Evolutionary conservation across 192 early-diverging fungal genomes (phyloP).

Genomic region (Coemansia sp.): DNA sequence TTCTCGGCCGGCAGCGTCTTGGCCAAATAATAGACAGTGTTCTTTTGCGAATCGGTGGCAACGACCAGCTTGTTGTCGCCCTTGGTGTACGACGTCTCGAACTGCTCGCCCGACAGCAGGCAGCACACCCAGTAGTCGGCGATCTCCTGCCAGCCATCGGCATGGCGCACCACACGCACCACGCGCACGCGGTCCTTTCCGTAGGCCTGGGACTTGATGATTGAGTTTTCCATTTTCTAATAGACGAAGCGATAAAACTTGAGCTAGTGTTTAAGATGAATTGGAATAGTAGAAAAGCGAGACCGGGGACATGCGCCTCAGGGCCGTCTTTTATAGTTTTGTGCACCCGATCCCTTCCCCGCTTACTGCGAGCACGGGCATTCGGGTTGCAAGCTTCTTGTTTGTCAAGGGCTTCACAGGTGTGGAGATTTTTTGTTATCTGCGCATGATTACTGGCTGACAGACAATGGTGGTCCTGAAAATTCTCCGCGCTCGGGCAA

Average conservation of each 20-base stretch:
- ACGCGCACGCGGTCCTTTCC: constrained; percentile 76
- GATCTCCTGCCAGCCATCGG: constrained; percentile 61
- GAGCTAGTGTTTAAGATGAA: too few species aligned
- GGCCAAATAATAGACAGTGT: constrained; percentile 74
- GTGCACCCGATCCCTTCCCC: too few species aligned
- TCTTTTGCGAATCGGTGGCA: constrained; percentile 77
- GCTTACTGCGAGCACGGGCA: too few species aligned
- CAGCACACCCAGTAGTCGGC: constrained; percentile 68
- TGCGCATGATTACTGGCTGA: constrained; percentile 2
- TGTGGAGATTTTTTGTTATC: constrained; percentile 12
- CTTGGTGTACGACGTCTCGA: constrained; percentile 71
- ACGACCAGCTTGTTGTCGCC: constrained; percentile 75
- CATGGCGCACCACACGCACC: constrained; percentile 65
- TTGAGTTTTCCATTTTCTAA: constrained; percentile 29
- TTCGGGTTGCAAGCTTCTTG: background rate
- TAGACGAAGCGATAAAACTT: too few species aligned
- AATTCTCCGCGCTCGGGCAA: constrained; percentile 5
- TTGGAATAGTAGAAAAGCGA: too few species aligned
- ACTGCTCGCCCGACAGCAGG: constrained; percentile 59
- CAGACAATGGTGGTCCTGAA: background rate
- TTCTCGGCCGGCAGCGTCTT: constrained; percentile 60
- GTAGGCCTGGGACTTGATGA: constrained; percentile 63
- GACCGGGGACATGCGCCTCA: too few species aligned
- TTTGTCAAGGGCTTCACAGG: constrained; percentile 3
- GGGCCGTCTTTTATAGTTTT: background rate